Base-by-base conservation (phyloP, 768 basidiomycete species). In the Auricularia heimuer region DNA sequence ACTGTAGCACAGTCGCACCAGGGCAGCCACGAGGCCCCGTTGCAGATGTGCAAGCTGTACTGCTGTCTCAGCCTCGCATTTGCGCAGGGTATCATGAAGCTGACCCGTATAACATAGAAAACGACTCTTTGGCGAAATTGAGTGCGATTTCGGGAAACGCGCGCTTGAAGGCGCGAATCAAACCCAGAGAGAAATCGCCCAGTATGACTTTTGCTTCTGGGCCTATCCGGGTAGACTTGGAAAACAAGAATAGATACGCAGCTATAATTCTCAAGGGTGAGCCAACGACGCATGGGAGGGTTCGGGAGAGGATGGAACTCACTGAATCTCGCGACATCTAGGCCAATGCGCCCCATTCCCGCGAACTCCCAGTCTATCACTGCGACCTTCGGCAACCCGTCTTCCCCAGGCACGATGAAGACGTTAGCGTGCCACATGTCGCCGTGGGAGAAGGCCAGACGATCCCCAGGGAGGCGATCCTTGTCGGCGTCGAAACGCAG, bases 311-410 rank as follows among this genome's bases (percentile, higher is more conserved):
- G 33, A 35, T 10, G 14, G 16, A 7, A 60, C 56, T 6, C 18
- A 60, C 56, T 29, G 8, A 60, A 29, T 7, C 56, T 21, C 11
- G 56, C 56, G 14, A 60, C 11, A 33, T 60, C 56, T 4, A 60
- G 56, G 14, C 56, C 56, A 10, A 60, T 7, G 56, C 56, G 56
- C 6, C 34, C 34, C 4, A 60, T 18, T 6, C 56, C 21, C 24
- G 56, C 56, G 29, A 60, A 60, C 34, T 60, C 56, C 56, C 56
- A 60, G 56, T 60, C 56, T 6, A 60, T 34, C 11, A 60, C 56
- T 10, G 56, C 56, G 29, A 60, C 4, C 56, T 10, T 35, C 1
- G 56, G 56, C 0, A 14, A 4, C 24, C 4, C 0, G 18, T 6
- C 16, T 6, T 24, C 56, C 29, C 10, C 6, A 7, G 56, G 34